Percentiles rank a stretch among this genome's conserved stretches.
phyloP scores from a whole-genome alignment of 192 early-diverging fungal species.

The Linnemannia schmuckeri region DNA sequence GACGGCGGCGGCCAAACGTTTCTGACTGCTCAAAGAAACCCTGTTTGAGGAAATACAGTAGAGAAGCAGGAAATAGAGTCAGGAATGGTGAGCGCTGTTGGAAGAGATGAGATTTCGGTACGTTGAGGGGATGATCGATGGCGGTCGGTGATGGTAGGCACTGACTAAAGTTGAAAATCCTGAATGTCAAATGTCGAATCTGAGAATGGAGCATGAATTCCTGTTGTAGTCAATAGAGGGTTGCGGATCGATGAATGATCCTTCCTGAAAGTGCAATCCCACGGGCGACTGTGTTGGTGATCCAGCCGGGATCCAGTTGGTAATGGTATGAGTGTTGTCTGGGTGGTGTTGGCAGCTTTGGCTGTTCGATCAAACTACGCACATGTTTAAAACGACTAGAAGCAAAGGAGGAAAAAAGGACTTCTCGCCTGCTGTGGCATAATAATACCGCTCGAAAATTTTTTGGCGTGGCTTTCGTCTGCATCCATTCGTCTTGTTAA shows the following conservation, averaged over 20 bases:
- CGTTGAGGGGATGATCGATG: background rate
- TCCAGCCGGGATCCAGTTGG: slow-evolving; percentile 3
- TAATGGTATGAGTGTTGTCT: background rate
- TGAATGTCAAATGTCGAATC: slow-evolving; percentile 35
- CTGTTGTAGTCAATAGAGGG: background rate
- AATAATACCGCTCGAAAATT: slow-evolving; percentile 33
- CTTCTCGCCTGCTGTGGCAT: background rate
- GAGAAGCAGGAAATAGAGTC: slow-evolving; percentile 1
- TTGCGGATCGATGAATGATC: slow-evolving; percentile 4
- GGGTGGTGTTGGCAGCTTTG: background rate
- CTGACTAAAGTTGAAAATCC: slow-evolving; percentile 2
- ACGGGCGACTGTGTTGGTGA: slow-evolving; percentile 1
- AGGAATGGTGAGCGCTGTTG: background rate
- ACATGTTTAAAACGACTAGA: slow-evolving; percentile 51
- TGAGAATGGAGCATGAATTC: slow-evolving; percentile 3
- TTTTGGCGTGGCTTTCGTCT: slow-evolving; percentile 27
- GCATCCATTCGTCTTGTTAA: slow-evolving; percentile 8
- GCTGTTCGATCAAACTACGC: slow-evolving; percentile 22
- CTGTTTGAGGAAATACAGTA: slow-evolving; percentile 49
- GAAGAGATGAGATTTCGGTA: background rate
- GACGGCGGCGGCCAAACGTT: slow-evolving; percentile 96
- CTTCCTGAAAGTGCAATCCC: background rate
- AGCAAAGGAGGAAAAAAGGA: slow-evolving; percentile 49
- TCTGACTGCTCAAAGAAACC: slow-evolving; percentile 88
- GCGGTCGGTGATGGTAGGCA: background rate